A percentile compares a stretch with the other conserved stretches of the same genome.
Evolutionary conservation across 257 asterid genomes (phyloP).

Genomic region (Knoxia roxburghii): DNA sequence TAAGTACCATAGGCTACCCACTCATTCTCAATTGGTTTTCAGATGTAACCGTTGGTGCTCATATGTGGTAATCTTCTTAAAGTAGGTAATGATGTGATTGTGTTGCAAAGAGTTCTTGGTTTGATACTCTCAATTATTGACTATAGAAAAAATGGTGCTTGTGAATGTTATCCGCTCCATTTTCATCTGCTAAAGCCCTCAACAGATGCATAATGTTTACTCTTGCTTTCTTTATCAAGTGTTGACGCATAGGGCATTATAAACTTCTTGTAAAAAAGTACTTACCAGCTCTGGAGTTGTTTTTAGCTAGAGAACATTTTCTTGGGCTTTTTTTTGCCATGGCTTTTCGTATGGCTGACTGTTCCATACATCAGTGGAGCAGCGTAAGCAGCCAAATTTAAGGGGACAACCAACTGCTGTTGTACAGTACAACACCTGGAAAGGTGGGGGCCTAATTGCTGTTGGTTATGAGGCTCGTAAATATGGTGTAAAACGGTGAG

Average conservation of each 20-base stretch:
- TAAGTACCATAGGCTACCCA: no score
- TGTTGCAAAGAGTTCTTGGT: not conserved
- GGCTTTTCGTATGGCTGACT: conserved; percentile 11
- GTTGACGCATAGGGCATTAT: not conserved
- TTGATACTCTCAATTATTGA: not conserved
- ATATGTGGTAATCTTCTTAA: no score
- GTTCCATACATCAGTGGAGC: conserved; percentile 58
- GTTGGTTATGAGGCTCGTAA: conserved; percentile 93
- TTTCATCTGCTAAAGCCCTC: not conserved
- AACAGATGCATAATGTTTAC: no score
- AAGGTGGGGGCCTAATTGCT: conserved; percentile 95
- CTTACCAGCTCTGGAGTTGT: not conserved
- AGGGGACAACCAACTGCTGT: conserved; percentile 95
- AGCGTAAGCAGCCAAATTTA: conserved; percentile 69
- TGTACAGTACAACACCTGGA: conserved; percentile 92
- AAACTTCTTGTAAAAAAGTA: not conserved
- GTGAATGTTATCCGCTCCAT: not conserved
- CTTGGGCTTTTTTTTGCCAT: conserved; percentile 2
- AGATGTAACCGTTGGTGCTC: no score
- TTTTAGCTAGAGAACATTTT: not conserved
- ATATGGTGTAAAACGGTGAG: conserved; percentile 81
- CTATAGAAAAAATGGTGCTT: not conserved
- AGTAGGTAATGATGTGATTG: not conserved
- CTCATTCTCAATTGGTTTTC: no score
- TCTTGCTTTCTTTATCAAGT: not conserved